Evolutionary conservation across 441 rosid genomes (phyloP), one percentile per base, ranked within the genome.

Genomic region (Syzygium malaccense): DNA sequence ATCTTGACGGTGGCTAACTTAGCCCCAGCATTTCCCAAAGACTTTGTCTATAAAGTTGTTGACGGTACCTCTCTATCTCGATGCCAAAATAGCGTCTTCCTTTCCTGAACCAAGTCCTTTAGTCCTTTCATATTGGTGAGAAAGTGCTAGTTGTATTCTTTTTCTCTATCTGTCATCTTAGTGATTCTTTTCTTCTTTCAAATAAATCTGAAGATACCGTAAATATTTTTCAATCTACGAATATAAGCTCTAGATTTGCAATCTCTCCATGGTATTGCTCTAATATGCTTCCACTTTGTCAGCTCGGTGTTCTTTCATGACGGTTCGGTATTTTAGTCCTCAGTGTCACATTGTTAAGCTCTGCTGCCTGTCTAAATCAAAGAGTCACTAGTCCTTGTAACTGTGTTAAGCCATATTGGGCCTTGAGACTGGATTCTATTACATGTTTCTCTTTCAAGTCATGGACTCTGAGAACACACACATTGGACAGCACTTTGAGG

Each of bases 1-100:
- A 89, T 95, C 37, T 90, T 95, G 92, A 94, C 95, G 12, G 95
- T 95, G n/a, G 95, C 95, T 91, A 89, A 90, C 87, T 91, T 95
- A 85, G 85, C 56, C 86, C 95, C 95, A 84, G 89, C 93, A 19
- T 91, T 93, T 86, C 94, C 94, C 49, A 83, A 90, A 88, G 95
- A 94, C 75, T 95, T 95, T 90, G 90, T 86, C 17, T 95, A 93
- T 88, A 95, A 94, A 89, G 88, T 91, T 87, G 89, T 95, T 86
- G 90, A 90, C 89, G 96, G 96, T 95, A 90, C 48, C 79, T 58
- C 55, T 23, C 75, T 75, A 75, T 75, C 83, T 75, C 25, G 28
- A 75, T 75, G 7, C 17, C 17, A 41, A 75, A 23, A 6, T 75
- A 75, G 4, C 51, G 41, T 41, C 51, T 41, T 75, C n/a, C 83